Evolutionary conservation across 1,284 basidiomycete species (phyloP).

Genomic region (Lignosus rhinocerotis): DNA sequence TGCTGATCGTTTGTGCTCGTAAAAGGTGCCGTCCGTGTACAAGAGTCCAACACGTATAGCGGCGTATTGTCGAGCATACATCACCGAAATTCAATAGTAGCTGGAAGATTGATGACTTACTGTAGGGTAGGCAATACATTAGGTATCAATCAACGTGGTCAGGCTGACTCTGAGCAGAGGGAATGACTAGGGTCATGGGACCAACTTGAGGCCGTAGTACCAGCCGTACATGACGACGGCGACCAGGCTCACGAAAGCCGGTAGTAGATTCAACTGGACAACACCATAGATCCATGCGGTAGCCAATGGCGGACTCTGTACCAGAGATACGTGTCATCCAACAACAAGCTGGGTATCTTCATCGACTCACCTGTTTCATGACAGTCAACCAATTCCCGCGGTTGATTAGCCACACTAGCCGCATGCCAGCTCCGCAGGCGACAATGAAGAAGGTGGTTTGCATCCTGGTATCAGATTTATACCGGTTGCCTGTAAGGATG

Average conservation of each 20-base stretch:
- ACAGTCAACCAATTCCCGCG: conserved; percentile 63
- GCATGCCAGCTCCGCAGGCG: conserved; percentile 55
- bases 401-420: conserved; percentile 73
- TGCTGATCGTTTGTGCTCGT: conserved; percentile 17
- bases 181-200: conserved; percentile 24
- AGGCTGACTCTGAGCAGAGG: background rate
- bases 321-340: background rate
- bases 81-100: background rate
- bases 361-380: conserved; percentile 63
- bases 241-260: conserved; percentile 58
- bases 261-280: conserved; percentile 62
- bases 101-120: background rate
- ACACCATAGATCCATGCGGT: conserved; percentile 76
- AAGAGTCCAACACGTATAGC: conserved; percentile 17
- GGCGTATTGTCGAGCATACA: conserved; percentile 32
- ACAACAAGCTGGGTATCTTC: background rate
- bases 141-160: background rate
- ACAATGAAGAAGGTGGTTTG: conserved; percentile 61
- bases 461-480: conserved; percentile 53
- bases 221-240: conserved; percentile 56
- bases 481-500: conserved; percentile 51
- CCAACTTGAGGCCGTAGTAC: conserved; percentile 57
- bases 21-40: conserved; percentile 27
- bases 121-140: background rate
- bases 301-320: conserved; percentile 69